Base-by-base conservation (phyloP, 768 basidiomycete genomes). In the Tremella fuciformis region DNA sequence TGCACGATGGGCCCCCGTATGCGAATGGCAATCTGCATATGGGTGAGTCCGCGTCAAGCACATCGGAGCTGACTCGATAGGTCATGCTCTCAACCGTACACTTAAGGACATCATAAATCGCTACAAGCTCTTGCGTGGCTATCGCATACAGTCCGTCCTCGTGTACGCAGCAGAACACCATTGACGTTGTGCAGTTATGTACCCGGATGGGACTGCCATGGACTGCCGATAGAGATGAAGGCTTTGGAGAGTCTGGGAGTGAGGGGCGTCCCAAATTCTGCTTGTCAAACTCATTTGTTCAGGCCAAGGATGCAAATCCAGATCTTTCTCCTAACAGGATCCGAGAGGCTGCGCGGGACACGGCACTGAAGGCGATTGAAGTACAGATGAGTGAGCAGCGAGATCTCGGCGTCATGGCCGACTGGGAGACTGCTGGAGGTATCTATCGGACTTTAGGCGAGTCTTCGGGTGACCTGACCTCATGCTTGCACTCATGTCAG, bases 181-280 rank as follows among this genome's bases (percentile, higher is more conserved):
- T 50, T 61, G 24, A 58, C 50, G 2, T 37, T 18, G 21, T 8
- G n/a, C 57, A 97, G 94, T 69, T 97, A 93, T 78, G 77, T 88
- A 13, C 93, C 94, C 37, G 94, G 94, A 9, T 99, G 91, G 91
- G 94, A 99, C 70, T 98, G 94, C 69, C 94, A 99, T 74, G 94
- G 94, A 6, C 84, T 97, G 13, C 94, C 94, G 0, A 97, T 98
- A 60, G 94, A 98, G 75, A 90, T 91, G 65, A 97, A 96, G 70
- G 89, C 92, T 0, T 79, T 99, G 37, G 81, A 87, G 59, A 83
- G 87, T 21, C 80, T 94, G 24, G 82, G 84, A 55, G 89, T 89
- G 47, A 60, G 70, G 22, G 34, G 42, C 24, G 25, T 21, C 22
- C 15, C 11, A 34, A 11, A 4, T 11, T 34, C 29, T 11, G 29